phyloP scores from a whole-genome alignment of 2,329 filamentous ascomycete species.

The Hortaea werneckii region DNA sequence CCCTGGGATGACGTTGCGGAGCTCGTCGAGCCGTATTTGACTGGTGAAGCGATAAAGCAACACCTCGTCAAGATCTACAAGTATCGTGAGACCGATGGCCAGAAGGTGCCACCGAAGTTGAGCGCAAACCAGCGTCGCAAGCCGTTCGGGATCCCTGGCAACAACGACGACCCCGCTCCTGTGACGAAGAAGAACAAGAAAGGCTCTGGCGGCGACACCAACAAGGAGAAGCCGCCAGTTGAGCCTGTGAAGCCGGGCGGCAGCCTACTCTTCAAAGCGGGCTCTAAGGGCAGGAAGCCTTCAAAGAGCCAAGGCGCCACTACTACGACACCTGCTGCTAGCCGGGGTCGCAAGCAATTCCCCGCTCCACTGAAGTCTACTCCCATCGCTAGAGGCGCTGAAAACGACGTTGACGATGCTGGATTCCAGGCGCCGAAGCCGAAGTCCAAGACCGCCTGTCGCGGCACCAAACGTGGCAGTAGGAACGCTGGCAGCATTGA shows the following conservation, averaged over 20 bases:
- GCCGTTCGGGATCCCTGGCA: not conserved
- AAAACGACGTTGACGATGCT: slow-evolving; percentile 1
- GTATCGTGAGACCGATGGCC: slow-evolving; percentile 7
- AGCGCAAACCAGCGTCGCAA: slow-evolving; percentile 8
- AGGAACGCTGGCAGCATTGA: slow-evolving; percentile 1
- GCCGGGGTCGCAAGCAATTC: slow-evolving; percentile 4
- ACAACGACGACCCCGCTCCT: not conserved
- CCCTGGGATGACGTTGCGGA: slow-evolving; percentile 14
- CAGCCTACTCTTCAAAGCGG: slow-evolving; percentile 3
- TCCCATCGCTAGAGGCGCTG: not conserved
- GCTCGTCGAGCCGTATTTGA: slow-evolving; percentile 9
- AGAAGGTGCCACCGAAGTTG: slow-evolving; percentile 14
- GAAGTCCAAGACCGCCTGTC: not conserved
- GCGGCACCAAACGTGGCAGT: slow-evolving; percentile 8
- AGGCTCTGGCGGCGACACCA: slow-evolving; percentile 5
- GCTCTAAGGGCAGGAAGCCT: slow-evolving; percentile 3
- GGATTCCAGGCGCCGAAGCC: not conserved
- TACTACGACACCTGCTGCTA: slow-evolving; percentile 3
- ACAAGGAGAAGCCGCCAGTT: not conserved
- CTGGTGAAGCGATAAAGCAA: slow-evolving; percentile 18
- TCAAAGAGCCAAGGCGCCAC: not conserved
- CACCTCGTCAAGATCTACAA: slow-evolving; percentile 19
- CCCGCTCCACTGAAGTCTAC: not conserved
- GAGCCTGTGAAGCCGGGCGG: slow-evolving; percentile 3
- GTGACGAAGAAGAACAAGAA: slow-evolving; percentile 1